Base-by-base conservation (phyloP, 495 filamentous ascomycete genomes). In the Baudoinia panamericana region DNA sequence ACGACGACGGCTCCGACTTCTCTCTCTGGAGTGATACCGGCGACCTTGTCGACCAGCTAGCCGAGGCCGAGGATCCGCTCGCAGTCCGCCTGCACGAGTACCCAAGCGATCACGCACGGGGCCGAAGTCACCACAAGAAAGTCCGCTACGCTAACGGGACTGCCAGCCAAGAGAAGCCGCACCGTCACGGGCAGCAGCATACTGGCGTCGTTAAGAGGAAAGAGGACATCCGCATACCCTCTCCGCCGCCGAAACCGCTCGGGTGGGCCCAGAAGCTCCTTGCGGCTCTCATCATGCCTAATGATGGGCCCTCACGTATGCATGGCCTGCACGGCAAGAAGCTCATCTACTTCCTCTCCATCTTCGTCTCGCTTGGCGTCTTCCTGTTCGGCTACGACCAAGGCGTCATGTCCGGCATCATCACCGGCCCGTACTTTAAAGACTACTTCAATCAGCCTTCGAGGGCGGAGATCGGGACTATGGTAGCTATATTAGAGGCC, bases 371-470 rank as follows among this genome's bases (percentile, higher is more conserved):
- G 35, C 70, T 97, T 56, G 90, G 90, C 18, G 90, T 97, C 19
- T 97, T 97, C 52, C 67, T 97, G 19, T 97, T 97, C 60, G 92
- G 90, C 39, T 97, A 97, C 72, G 90, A 97, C 57, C 90, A 97
- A 61, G 90, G 90, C 45, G 90, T 97, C 32, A 96, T 95, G 90
- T 96, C 92, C 44, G 92, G 90, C 29, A 93, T 97, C 55, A 95
- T 97, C 63, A 95, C 82, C 30, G 86, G 86, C 28, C 67, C 68
- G 39, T 80, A 80, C 56, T 97, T 97, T 57, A 80, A 74, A 56
- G 75, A 83, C 52, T 94, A 94, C 56, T 96, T 96, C 63, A 68
- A 93, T 46, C 73, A 95, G 38, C 90, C 90, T 16, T 77, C 78
- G 7, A 67, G 69, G 50, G 81, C 83, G 24, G 73, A 90, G 53